phyloP scores from a whole-genome alignment of 2,329 filamentous ascomycete genomes.

The Nemania sp. region DNA sequence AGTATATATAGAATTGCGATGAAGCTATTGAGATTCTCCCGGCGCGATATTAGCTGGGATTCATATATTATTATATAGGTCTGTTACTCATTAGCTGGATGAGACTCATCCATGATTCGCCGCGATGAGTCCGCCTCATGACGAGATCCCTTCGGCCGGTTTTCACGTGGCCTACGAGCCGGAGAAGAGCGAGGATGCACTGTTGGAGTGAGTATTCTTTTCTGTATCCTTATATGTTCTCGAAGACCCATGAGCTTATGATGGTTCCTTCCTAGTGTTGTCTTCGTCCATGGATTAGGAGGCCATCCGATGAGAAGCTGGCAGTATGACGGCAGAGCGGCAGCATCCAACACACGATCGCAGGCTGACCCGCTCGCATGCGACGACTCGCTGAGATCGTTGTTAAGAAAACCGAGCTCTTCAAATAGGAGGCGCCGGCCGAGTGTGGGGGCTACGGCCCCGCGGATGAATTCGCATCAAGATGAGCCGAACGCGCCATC shows the following conservation, averaged over 20 bases:
- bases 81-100: slow-evolving; percentile 6
- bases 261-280: slow-evolving; percentile 4
- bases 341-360: background rate
- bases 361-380: background rate
- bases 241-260: background rate
- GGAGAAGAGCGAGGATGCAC: slow-evolving; percentile 4
- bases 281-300: slow-evolving; percentile 27
- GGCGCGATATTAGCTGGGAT: too few species aligned
- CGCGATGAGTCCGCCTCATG: slow-evolving; percentile 15
- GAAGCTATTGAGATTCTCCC: too few species aligned
- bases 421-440: background rate
- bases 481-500: background rate
- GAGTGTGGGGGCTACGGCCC: background rate
- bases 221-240: too few species aligned
- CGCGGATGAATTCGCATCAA: background rate
- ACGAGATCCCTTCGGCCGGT: slow-evolving; percentile 17
- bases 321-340: slow-evolving; percentile 14
- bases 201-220: slow-evolving; percentile 22
- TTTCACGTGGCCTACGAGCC: slow-evolving; percentile 25
- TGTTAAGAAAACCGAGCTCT: slow-evolving; percentile 11
- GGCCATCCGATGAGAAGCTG: slow-evolving; percentile 26
- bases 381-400: slow-evolving; percentile 1
- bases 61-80: too few species aligned
- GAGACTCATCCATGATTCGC: slow-evolving; percentile 8
- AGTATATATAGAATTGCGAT: too few species aligned